Percentiles rank a stretch among this genome's conserved stretches.
phyloP scores from a whole-genome alignment of 2,329 filamentous ascomycete genomes.

The Trichoderma sp. region DNA sequence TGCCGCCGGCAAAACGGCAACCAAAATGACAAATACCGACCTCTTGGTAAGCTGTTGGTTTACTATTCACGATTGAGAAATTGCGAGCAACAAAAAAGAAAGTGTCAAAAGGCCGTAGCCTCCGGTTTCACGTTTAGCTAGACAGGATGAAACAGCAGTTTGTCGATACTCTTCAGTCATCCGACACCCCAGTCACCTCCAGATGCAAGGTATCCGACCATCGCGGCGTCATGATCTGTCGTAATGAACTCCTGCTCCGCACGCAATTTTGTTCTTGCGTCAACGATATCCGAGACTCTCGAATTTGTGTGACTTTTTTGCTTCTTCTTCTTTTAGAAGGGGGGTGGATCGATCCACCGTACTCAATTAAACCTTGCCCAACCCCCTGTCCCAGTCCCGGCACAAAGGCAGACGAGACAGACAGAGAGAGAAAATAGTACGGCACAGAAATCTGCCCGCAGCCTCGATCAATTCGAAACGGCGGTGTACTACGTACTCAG shows the following conservation, averaged over 20 bases:
- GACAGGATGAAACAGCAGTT: not conserved
- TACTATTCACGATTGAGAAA: not conserved
- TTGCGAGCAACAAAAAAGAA: not conserved
- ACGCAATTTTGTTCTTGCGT: slow-evolving; percentile 5
- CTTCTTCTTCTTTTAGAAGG: not conserved
- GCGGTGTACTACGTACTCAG: slow-evolving; percentile 3
- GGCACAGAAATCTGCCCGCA: slow-evolving; percentile 16
- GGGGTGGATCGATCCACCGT: not conserved
- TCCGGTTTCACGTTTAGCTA: not conserved
- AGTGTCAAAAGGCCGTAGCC: not conserved
- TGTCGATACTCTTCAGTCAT: not conserved
- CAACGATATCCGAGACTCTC: not conserved
- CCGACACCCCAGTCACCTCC: not conserved
- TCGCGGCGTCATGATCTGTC: slow-evolving; percentile 9
- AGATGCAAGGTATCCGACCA: not conserved
- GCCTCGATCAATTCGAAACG: slow-evolving; percentile 18
- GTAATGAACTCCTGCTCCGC: slow-evolving; percentile 10
- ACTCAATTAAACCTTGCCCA: not conserved
- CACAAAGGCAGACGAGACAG: not conserved
- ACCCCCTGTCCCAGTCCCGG: not conserved
- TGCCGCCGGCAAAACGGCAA: not conserved
- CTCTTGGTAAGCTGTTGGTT: not conserved
- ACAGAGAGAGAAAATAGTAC: slow-evolving; percentile 1
- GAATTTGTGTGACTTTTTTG: not conserved
- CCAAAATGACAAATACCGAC: not conserved